Evolutionary conservation across 495 filamentous ascomycete genomes (phyloP).

Genomic region (Penicillium roqueforti): DNA sequence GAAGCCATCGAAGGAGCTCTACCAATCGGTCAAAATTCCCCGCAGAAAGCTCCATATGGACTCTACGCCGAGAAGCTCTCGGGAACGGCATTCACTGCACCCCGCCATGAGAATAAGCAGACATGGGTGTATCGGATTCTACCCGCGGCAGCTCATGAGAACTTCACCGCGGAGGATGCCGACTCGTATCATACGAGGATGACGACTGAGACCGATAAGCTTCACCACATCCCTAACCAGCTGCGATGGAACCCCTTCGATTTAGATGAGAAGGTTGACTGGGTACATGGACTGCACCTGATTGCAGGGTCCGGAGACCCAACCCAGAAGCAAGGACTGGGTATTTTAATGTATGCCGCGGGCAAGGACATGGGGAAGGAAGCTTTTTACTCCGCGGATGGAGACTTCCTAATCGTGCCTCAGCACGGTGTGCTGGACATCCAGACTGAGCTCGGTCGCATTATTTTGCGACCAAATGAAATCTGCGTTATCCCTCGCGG

Average conservation of each 20-base stretch:
- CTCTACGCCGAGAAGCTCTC: conserved; percentile 93
- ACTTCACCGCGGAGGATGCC: conserved; percentile 58
- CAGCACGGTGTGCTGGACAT: conserved; percentile 84
- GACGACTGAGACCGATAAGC: conserved; percentile 46
- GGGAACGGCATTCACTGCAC: conserved; percentile 89
- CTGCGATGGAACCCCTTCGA: conserved; percentile 92
- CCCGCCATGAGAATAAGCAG: conserved; percentile 82
- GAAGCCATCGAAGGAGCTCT: conserved; percentile 57
- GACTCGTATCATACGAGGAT: conserved; percentile 51
- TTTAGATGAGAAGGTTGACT: conserved; percentile 66
- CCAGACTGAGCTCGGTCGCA: conserved; percentile 75
- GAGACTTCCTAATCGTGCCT: conserved; percentile 80
- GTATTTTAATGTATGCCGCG: conserved; percentile 77
- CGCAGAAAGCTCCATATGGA: conserved; percentile 78
- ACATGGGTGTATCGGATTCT: conserved; percentile 93
- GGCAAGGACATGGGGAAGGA: conserved; percentile 73
- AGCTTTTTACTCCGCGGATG: conserved; percentile 88
- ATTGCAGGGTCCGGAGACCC: conserved; percentile 82
- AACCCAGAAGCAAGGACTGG: conserved; percentile 73
- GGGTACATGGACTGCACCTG: conserved; percentile 71
- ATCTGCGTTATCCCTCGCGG: conserved; percentile 86
- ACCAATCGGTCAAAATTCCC: conserved; percentile 74
- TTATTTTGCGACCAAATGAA: conserved; percentile 84
- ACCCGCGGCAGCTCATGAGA: conserved; percentile 74
- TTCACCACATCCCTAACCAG: conserved; percentile 75